Conservation (phyloP, 2,329 filamentous ascomycete species). For the Colletotrichum sp. region DNA sequence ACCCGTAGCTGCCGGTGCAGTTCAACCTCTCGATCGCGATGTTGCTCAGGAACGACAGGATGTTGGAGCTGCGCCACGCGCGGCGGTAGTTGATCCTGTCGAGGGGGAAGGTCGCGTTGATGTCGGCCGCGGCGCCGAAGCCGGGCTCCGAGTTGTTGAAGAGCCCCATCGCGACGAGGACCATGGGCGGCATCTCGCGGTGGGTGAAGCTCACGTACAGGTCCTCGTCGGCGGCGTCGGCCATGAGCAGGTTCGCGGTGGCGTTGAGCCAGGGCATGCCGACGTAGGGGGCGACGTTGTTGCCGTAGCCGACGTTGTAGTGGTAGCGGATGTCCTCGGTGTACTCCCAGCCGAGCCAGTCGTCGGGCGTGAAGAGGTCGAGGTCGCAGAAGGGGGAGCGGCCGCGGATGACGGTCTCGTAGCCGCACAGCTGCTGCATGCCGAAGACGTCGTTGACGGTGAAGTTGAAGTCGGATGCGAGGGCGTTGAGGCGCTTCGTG, state of each 20-base stretch:
- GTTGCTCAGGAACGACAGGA: slow-evolving; percentile 71
- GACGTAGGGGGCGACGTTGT: slow-evolving; percentile 58
- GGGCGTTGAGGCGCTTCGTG: slow-evolving; percentile 57
- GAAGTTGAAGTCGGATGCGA: slow-evolving; percentile 66
- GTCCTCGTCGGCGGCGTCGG: slow-evolving; percentile 50
- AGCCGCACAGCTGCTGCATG: slow-evolving; percentile 71
- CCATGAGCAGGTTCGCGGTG: slow-evolving; percentile 55
- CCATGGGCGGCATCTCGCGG: slow-evolving; percentile 70
- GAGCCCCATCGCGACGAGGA: slow-evolving; percentile 69
- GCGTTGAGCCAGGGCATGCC: slow-evolving; percentile 73
- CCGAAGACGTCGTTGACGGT: slow-evolving; percentile 66
- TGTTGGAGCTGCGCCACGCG: slow-evolving; percentile 66
- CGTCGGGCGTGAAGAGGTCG: slow-evolving; percentile 62
- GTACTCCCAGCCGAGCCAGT: slow-evolving; percentile 73
- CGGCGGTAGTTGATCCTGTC: slow-evolving; percentile 67
- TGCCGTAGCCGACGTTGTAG: slow-evolving; percentile 71
- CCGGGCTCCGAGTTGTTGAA: slow-evolving; percentile 71
- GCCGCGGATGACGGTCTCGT: slow-evolving; percentile 68
- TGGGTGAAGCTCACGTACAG: slow-evolving; percentile 74
- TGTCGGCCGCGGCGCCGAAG: slow-evolving; percentile 39
- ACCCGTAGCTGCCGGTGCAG: slow-evolving; percentile 62
- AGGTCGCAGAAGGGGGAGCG: slow-evolving; percentile 66
- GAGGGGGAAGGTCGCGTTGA: slow-evolving; percentile 70
- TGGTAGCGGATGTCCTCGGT: slow-evolving; percentile 68
- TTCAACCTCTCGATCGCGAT: slow-evolving; percentile 70